Evolutionary conservation across 2,329 filamentous ascomycete species (phyloP).

Genomic region (Chrysoporthe cubensis): DNA sequence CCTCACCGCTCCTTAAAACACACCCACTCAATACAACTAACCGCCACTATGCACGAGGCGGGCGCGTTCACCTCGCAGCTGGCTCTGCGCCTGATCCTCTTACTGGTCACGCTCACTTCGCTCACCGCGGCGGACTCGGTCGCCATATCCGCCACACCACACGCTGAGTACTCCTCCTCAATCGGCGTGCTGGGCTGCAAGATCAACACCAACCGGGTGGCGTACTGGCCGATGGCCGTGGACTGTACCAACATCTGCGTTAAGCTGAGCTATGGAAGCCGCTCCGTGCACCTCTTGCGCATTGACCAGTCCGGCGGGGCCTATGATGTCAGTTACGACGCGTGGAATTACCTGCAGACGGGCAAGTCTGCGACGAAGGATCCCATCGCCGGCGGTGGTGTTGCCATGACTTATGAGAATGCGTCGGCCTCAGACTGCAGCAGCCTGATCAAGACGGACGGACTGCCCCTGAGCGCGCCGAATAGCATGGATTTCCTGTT

Average conservation of each 20-base stretch:
- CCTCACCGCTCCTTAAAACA: background rate
- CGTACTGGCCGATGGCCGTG: conserved; percentile 59
- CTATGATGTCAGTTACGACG: conserved; percentile 57
- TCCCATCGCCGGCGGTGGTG: conserved; percentile 51
- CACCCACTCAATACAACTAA: background rate
- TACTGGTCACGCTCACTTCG: conserved; percentile 7
- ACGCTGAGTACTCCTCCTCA: conserved; percentile 58
- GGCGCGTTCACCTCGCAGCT: background rate
- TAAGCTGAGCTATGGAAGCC: conserved; percentile 51
- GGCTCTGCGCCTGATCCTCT: background rate
- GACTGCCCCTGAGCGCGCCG: conserved; percentile 45
- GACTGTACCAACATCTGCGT: conserved; percentile 61
- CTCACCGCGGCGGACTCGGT: conserved; percentile 13
- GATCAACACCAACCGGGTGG: conserved; percentile 61
- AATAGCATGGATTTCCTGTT: conserved; percentile 59
- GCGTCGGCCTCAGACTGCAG: conserved; percentile 51
- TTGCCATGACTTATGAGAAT: conserved; percentile 52
- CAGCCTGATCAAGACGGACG: conserved; percentile 50
- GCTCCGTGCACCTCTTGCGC: conserved; percentile 58
- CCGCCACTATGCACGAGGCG: background rate
- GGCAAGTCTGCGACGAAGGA: conserved; percentile 50
- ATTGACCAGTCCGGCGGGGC: conserved; percentile 60
- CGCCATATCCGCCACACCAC: conserved; percentile 52
- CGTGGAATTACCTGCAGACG: conserved; percentile 59
- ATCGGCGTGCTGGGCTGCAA: conserved; percentile 62